Percentiles rank a stretch among this genome's conserved stretches.
phyloP scores from a whole-genome alignment of 192 early-diverging fungal genomes.

The Powellomyces hirtus region DNA sequence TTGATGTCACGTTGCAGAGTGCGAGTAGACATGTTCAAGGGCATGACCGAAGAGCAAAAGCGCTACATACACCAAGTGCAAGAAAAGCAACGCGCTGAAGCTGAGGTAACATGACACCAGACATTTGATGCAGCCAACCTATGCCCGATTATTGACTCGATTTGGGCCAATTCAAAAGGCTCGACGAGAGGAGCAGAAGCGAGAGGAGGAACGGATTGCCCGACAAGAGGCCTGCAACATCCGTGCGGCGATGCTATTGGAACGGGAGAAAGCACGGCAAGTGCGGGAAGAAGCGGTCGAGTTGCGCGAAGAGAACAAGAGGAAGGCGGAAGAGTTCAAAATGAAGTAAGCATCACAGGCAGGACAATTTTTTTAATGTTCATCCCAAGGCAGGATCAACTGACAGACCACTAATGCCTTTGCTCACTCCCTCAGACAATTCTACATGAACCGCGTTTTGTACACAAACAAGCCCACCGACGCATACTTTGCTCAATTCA shows the following conservation, averaged over 20 bases:
- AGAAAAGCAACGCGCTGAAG: constrained; percentile 47
- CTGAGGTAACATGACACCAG: too few relatives aligned
- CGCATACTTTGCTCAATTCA: constrained; percentile 54
- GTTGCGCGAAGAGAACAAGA: constrained; percentile 39
- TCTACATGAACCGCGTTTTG: constrained; percentile 49
- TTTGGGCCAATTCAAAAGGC: too few relatives aligned
- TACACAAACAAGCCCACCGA: constrained; percentile 55
- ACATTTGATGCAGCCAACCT: too few relatives aligned
- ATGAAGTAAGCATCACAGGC: constrained; percentile 26
- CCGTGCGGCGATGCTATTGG: constrained; percentile 42
- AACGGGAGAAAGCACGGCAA: constrained; percentile 39
- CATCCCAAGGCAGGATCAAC: background rate
- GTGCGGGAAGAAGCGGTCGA: constrained; percentile 30
- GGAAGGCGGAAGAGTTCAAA: constrained; percentile 41
- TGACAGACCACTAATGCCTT: background rate
- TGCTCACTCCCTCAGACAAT: constrained; percentile 26
- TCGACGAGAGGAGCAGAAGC: constrained; percentile 12
- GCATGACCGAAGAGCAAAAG: constrained; percentile 49
- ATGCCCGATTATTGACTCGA: too few relatives aligned
- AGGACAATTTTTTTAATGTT: background rate
- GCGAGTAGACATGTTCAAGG: constrained; percentile 59
- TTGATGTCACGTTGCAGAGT: too few relatives aligned
- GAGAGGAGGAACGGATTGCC: constrained; percentile 36
- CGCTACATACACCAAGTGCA: constrained; percentile 38
- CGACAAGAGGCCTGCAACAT: constrained; percentile 38